These are phyloP conservation scores for Phytopythium litorale DNA, from an alignment of 352 stramenopile species.

Conservation along the genomic window DNA sequence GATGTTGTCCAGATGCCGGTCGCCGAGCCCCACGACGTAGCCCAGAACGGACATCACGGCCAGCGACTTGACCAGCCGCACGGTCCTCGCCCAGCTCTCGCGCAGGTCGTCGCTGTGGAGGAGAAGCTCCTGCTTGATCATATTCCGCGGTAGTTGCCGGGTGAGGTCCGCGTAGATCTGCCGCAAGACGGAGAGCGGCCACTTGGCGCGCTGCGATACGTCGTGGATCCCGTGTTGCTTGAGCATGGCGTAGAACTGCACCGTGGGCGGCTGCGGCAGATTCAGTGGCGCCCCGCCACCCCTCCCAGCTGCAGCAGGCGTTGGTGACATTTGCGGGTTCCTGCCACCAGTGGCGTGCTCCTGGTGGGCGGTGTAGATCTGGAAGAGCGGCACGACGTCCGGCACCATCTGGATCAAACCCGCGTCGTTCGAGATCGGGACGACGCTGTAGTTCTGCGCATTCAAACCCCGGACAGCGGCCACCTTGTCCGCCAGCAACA, in stretches of 20 bases:
- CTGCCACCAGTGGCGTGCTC: constrained; percentile 17
- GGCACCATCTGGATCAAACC: constrained; percentile 88
- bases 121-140: constrained; percentile 65
- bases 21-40: constrained; percentile 87
- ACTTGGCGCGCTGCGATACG: constrained; percentile 60
- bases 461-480: constrained; percentile 38
- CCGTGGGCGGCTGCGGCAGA: constrained; percentile 45
- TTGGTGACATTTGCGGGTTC: constrained; percentile 16
- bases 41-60: constrained; percentile 88
- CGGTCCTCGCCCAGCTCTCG: constrained; percentile 56
- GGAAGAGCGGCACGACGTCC: constrained; percentile 75
- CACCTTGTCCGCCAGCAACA: constrained; percentile 48
- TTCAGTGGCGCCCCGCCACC: neutral
- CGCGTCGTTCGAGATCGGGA: constrained; percentile 72
- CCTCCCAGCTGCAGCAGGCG: constrained; percentile 3
- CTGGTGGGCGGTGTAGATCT: constrained; percentile 62
- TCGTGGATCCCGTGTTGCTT: constrained; percentile 75
- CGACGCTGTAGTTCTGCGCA: constrained; percentile 71
- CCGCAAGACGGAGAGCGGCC: constrained; percentile 54
- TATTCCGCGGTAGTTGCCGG: constrained; percentile 50
- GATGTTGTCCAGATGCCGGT: constrained; percentile 92
- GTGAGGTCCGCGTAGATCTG: constrained; percentile 71
- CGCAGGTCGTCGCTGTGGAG: constrained; percentile 48
- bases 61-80: constrained; percentile 61
- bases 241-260: constrained; percentile 80